phyloP scores from a whole-genome alignment of 73 alveolate species.

The Stentor coeruleus region DNA sequence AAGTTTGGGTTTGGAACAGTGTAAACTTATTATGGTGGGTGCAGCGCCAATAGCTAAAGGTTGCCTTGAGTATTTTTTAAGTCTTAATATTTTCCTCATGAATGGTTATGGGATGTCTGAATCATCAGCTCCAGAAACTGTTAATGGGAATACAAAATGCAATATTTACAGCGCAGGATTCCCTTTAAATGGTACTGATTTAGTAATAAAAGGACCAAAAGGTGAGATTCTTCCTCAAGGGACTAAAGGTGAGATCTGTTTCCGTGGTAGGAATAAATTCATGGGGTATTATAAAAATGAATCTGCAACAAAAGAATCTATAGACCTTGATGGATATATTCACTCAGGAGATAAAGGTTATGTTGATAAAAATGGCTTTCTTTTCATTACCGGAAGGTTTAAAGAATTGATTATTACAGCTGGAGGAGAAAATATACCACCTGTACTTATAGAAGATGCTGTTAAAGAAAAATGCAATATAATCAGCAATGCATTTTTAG shows the following conservation, averaged over 20 bases:
- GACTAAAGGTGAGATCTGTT: slow-evolving; percentile 94
- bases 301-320: slow-evolving; percentile 72
- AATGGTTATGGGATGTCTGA: slow-evolving; percentile 67
- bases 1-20: slow-evolving; percentile 42
- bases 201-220: slow-evolving; percentile 42
- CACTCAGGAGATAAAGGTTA: slow-evolving; percentile 97
- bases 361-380: slow-evolving; percentile 67
- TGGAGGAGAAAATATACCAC: slow-evolving; percentile 98
- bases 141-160: neutral
- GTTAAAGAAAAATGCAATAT: slow-evolving; percentile 72
- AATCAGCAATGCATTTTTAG: slow-evolving; percentile 64
- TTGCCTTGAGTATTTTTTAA: slow-evolving; percentile 43
- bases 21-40: slow-evolving; percentile 30
- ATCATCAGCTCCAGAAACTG: slow-evolving; percentile 29
- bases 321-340: slow-evolving; percentile 84
- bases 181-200: slow-evolving; percentile 46
- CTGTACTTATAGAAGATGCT: slow-evolving; percentile 80
- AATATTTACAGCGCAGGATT: slow-evolving; percentile 37
- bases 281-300: slow-evolving; percentile 92
- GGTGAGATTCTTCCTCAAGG: slow-evolving; percentile 30
- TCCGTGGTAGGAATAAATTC: slow-evolving; percentile 86
- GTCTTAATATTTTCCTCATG: slow-evolving; percentile 42
- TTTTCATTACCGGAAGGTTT: slow-evolving; percentile 59
- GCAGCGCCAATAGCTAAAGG: slow-evolving; percentile 61
- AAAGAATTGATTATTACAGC: slow-evolving; percentile 92